Evolutionary conservation across 2,329 filamentous ascomycete species (phyloP).

Genomic region (Raffaelea arxii): DNA sequence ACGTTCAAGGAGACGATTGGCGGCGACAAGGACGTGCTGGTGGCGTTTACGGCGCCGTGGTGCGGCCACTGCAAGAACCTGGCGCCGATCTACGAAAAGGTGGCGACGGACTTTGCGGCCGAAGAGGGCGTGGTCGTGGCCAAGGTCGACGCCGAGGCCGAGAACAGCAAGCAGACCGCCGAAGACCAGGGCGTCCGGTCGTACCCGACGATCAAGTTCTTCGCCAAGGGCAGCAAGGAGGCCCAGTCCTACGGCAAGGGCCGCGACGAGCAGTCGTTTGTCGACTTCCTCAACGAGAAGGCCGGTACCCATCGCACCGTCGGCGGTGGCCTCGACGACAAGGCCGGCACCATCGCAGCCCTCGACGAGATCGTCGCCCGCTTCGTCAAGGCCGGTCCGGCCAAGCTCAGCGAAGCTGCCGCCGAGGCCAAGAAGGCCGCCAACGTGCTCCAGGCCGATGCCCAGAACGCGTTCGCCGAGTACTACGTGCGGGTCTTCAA

Average conservation of each 20-base stretch:
- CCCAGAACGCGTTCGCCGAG: slow-evolving; percentile 68
- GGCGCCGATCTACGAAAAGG: slow-evolving; percentile 79
- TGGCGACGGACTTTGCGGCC: slow-evolving; percentile 67
- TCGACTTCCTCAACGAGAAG: slow-evolving; percentile 80
- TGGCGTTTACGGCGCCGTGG: slow-evolving; percentile 97
- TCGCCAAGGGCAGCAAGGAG: slow-evolving; percentile 72
- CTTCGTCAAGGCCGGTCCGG: slow-evolving; percentile 53
- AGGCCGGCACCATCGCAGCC: slow-evolving; percentile 71
- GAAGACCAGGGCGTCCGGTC: slow-evolving; percentile 67
- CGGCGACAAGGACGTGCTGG: slow-evolving; percentile 77
- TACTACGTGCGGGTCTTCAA: slow-evolving; percentile 91
- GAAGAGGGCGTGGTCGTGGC: slow-evolving; percentile 77
- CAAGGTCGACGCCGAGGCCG: slow-evolving; percentile 89
- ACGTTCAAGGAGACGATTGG: slow-evolving; percentile 72
- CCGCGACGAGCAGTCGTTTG: slow-evolving; percentile 65
- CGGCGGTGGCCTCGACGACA: slow-evolving; percentile 69
- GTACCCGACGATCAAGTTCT: slow-evolving; percentile 98
- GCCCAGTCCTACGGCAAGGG: slow-evolving; percentile 62
- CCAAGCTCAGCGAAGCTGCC: slow-evolving; percentile 52
- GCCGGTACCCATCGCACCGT: slow-evolving; percentile 74
- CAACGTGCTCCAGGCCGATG: slow-evolving; percentile 50
- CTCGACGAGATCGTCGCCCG: slow-evolving; percentile 70
- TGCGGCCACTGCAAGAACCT: slow-evolving; percentile 98
- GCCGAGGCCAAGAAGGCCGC: slow-evolving; percentile 65
- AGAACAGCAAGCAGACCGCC: slow-evolving; percentile 68